phyloP scores from a whole-genome alignment of 345 rosid species.

The Ailanthus altissimus region DNA sequence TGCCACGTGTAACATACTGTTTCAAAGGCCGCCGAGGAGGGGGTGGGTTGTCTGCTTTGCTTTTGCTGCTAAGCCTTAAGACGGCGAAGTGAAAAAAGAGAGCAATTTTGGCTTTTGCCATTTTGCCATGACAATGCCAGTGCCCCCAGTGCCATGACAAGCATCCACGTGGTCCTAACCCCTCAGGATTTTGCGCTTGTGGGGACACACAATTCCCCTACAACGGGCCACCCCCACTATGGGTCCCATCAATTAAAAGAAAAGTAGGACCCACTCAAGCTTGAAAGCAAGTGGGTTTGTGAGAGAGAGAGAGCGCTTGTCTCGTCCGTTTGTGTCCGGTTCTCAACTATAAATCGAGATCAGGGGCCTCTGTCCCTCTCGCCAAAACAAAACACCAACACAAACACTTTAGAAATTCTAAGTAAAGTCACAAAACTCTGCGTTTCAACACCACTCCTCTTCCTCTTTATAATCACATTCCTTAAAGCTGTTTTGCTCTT shows the following conservation, averaged over 20 bases:
- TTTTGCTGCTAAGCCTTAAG: constrained; percentile 10
- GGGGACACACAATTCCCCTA: too few relatives aligned
- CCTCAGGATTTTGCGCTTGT: not conserved
- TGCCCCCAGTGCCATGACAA: not conserved
- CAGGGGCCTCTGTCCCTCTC: constrained; percentile 24
- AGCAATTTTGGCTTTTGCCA: not conserved
- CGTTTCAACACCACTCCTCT: not conserved
- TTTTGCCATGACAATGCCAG: not conserved
- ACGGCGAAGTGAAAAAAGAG: constrained; percentile 10
- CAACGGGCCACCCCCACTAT: too few relatives aligned
- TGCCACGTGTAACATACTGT: constrained; percentile 21
- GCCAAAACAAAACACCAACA: constrained; percentile 13
- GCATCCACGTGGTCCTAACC: constrained; percentile 6
- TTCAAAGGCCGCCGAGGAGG: not conserved
- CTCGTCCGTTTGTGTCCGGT: constrained; percentile 33
- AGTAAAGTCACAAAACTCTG: too few relatives aligned
- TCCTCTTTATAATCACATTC: not conserved
- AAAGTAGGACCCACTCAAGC: not conserved
- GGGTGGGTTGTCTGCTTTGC: too few relatives aligned
- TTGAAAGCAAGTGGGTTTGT: not conserved
- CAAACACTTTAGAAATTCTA: not conserved
- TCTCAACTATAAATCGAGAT: constrained; percentile 32
- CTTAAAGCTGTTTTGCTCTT: not conserved
- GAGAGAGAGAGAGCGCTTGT: not conserved
- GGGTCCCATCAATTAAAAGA: too few relatives aligned